Conservation (phyloP, 2,329 filamentous ascomycete genomes). For the Coniochaeta ligniaria region DNA sequence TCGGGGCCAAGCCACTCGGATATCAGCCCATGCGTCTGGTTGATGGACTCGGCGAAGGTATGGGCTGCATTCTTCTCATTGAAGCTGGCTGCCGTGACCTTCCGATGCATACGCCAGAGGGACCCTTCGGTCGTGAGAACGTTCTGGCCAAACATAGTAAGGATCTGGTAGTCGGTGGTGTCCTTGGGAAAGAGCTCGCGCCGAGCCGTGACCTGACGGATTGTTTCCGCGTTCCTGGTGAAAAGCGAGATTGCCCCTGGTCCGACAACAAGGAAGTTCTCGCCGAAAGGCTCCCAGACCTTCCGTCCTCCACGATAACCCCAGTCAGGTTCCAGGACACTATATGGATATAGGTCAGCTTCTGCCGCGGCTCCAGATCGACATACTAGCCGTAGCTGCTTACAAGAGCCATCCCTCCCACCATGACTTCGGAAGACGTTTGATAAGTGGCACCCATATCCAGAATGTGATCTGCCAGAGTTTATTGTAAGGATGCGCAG, state of each 20-base stretch:
- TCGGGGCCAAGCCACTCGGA: slow-evolving; percentile 44
- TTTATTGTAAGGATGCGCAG: slow-evolving; percentile 39
- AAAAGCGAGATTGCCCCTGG: slow-evolving; percentile 46
- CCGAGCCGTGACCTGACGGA: slow-evolving; percentile 57
- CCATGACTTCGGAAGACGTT: slow-evolving; percentile 43
- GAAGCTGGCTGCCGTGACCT: slow-evolving; percentile 64
- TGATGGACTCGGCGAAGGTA: slow-evolving; percentile 54
- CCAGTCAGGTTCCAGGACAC: slow-evolving; percentile 53
- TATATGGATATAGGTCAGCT: slow-evolving; percentile 14
- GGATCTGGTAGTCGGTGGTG: slow-evolving; percentile 47
- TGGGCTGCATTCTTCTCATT: slow-evolving; percentile 67
- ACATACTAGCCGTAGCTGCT: slow-evolving; percentile 16
- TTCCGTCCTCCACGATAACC: slow-evolving; percentile 47
- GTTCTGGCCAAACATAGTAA: slow-evolving; percentile 65
- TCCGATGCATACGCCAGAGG: slow-evolving; percentile 66
- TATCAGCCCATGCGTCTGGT: slow-evolving; percentile 58
- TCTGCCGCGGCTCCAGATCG: neutral
- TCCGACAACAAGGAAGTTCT: slow-evolving; percentile 58
- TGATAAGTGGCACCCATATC: slow-evolving; percentile 49
- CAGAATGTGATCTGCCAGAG: slow-evolving; percentile 48
- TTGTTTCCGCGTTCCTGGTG: slow-evolving; percentile 56
- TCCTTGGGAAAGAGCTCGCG: slow-evolving; percentile 68
- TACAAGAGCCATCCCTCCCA: slow-evolving; percentile 56
- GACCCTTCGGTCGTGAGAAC: slow-evolving; percentile 63
- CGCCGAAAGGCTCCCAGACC: slow-evolving; percentile 52